Percentiles rank a stretch among this genome's conserved stretches.
phyloP scores from a whole-genome alignment of 2,329 filamentous ascomycete species.

The Pseudogymnoascus sp. region DNA sequence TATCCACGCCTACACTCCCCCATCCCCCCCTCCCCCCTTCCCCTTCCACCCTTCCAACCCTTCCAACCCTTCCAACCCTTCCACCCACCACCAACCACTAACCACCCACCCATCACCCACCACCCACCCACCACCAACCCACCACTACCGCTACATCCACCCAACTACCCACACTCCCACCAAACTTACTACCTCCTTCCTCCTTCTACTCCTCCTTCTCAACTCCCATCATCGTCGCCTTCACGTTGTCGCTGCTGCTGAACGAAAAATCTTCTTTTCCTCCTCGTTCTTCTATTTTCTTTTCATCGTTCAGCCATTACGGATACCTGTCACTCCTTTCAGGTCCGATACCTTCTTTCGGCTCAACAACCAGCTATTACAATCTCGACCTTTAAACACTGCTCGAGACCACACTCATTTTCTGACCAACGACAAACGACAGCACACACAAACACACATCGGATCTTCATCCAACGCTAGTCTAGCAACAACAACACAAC shows the following conservation, averaged over 20 bases:
- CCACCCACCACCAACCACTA: background rate
- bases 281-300: constrained; percentile 24
- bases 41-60: no score
- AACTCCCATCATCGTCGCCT: constrained; percentile 10
- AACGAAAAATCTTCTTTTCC: constrained; percentile 21
- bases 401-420: constrained; percentile 12
- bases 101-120: background rate
- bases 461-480: constrained; percentile 1
- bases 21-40: no score
- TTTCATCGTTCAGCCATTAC: constrained; percentile 26
- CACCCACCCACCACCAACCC: background rate
- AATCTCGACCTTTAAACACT: constrained; percentile 16
- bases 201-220: constrained; percentile 13
- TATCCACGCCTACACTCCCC: background rate
- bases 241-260: constrained; percentile 14
- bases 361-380: constrained; percentile 16
- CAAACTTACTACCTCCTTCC: background rate
- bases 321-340: constrained; percentile 45
- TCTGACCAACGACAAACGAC: constrained; percentile 8
- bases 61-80: no score
- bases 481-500: background rate
- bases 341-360: constrained; percentile 35
- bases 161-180: background rate
- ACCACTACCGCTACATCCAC: background rate
- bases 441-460: background rate